Conservation (phyloP, 306 rosid species). For the Arachis hypogaea region DNA sequence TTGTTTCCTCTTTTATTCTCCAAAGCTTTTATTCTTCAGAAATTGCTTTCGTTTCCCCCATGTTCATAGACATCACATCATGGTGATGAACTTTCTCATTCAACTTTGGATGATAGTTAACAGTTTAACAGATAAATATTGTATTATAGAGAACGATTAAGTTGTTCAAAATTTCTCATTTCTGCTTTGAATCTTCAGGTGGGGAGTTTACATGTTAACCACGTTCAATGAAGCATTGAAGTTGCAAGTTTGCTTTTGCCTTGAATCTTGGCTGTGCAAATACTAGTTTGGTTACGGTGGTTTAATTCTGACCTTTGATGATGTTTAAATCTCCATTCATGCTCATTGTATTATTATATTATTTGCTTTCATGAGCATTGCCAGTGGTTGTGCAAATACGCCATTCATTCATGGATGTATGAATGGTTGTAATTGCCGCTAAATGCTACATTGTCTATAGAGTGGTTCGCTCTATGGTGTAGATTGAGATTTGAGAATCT, state of each 20-base stretch:
- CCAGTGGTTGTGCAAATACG: background rate
- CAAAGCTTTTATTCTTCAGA: background rate
- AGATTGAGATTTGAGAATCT: background rate
- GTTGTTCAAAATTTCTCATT: background rate
- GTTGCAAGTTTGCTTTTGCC: slow-evolving; percentile 4
- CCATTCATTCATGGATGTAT: background rate
- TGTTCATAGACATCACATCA: background rate
- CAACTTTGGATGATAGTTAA: background rate
- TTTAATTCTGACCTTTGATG: slow-evolving; percentile 26
- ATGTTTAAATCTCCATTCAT: background rate
- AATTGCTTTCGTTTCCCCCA: background rate
- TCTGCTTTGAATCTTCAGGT: slow-evolving; percentile 35
- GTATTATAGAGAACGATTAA: slow-evolving; percentile 1
- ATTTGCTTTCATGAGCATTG: slow-evolving; percentile 1
- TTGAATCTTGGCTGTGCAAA: background rate
- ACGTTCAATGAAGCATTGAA: slow-evolving; percentile 4
- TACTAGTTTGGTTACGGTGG: slow-evolving; percentile 12
- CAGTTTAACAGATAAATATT: background rate
- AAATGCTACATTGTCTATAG: background rate
- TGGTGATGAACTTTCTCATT: slow-evolving; percentile 10
- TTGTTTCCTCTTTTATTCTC: slow-evolving; percentile 1
- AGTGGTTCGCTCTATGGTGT: background rate
- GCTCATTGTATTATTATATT: background rate
- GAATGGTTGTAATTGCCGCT: background rate
- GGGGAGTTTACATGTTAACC: slow-evolving; percentile 9